Percentiles rank a stretch among this genome's conserved stretches.
Evolutionary conservation across 2,329 filamentous ascomycete species (phyloP).

Genomic region (Davidsoniella neocaledoniae): DNA sequence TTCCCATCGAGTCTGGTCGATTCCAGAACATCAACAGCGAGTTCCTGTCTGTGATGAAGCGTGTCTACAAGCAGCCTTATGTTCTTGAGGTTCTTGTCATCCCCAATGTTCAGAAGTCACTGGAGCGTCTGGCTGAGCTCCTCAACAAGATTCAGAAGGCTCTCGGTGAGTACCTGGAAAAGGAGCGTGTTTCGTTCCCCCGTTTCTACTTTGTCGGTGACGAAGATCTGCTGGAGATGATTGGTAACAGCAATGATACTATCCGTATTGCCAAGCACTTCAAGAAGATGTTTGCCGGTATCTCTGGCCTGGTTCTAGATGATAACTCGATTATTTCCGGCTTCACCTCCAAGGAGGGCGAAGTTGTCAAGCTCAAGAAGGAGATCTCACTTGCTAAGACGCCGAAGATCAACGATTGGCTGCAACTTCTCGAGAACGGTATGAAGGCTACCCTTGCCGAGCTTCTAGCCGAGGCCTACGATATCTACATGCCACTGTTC

Average conservation of each 20-base stretch:
- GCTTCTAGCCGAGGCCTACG: conserved; percentile 69
- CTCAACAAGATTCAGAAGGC: conserved; percentile 99
- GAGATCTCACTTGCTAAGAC: conserved; percentile 86
- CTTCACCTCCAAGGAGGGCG: conserved; percentile 89
- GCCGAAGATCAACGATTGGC: conserved; percentile 96
- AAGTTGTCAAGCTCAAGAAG: conserved; percentile 72
- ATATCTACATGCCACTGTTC: conserved; percentile 67
- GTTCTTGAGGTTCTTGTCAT: conserved; percentile 94
- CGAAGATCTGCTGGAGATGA: conserved; percentile 95
- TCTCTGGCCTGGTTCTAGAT: conserved; percentile 80
- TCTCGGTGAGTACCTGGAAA: conserved; percentile 93
- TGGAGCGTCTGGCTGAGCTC: conserved; percentile 89
- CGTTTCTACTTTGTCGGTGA: conserved; percentile 99
- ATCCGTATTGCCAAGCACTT: conserved; percentile 94
- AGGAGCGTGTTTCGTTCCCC: conserved; percentile 92
- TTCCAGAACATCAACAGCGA: conserved; percentile 99
- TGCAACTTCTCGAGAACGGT: conserved; percentile 76
- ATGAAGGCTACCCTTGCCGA: conserved; percentile 94
- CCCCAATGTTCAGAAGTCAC: conserved; percentile 82
- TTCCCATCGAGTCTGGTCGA: conserved; percentile 87
- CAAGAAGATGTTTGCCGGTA: conserved; percentile 98
- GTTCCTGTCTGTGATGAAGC: conserved; percentile 98
- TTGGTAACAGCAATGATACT: conserved; percentile 97
- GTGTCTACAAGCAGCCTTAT: conserved; percentile 90
- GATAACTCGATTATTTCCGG: conserved; percentile 78